These are phyloP conservation scores for Aspergillus incahuasiensis DNA, from an alignment of 495 filamentous ascomycete species.

Conservation along the genomic window DNA sequence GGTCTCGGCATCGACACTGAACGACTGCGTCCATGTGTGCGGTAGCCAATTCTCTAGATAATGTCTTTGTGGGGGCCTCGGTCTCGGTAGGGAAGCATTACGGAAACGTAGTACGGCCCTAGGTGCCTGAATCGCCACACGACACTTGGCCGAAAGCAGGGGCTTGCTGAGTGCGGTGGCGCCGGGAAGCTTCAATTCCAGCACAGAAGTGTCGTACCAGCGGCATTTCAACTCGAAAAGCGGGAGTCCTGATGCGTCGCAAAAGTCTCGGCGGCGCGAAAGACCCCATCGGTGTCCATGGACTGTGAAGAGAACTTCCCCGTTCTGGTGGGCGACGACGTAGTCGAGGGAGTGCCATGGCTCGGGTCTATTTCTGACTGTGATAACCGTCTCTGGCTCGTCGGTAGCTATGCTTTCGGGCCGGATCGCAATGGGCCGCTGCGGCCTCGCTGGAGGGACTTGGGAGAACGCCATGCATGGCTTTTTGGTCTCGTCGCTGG, in stretches of 20 bases:
- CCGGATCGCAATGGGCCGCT: slow-evolving; percentile 14
- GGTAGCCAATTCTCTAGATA: neutral
- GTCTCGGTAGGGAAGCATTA: slow-evolving; percentile 1
- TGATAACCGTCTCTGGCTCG: slow-evolving; percentile 3
- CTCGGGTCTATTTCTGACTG: slow-evolving; percentile 12
- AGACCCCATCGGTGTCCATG: slow-evolving; percentile 16
- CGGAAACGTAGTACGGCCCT: slow-evolving; percentile 11
- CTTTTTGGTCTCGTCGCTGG: neutral
- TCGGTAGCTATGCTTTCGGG: slow-evolving; percentile 8
- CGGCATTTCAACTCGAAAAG: slow-evolving; percentile 17
- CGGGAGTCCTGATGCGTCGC: slow-evolving; percentile 13
- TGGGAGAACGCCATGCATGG: slow-evolving; percentile 7
- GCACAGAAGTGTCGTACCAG: slow-evolving; percentile 15
- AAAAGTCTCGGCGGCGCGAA: slow-evolving; percentile 13
- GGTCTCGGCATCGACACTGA: neutral
- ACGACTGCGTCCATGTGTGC: neutral
- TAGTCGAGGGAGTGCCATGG: slow-evolving; percentile 22
- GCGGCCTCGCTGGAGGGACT: slow-evolving; percentile 4
- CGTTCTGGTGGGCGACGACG: slow-evolving; percentile 4
- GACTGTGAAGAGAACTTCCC: slow-evolving; percentile 9
- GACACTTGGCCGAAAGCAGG: slow-evolving; percentile 12
- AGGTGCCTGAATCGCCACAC: slow-evolving; percentile 11
- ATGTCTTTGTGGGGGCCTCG: neutral
- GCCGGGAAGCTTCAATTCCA: slow-evolving; percentile 16
- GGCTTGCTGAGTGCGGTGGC: neutral